A percentile compares a stretch with the other conserved stretches of the same genome.
These are phyloP conservation scores for Thyridium curvatum DNA, from an alignment of 2,329 filamentous ascomycete species.

Conservation along the genomic window DNA sequence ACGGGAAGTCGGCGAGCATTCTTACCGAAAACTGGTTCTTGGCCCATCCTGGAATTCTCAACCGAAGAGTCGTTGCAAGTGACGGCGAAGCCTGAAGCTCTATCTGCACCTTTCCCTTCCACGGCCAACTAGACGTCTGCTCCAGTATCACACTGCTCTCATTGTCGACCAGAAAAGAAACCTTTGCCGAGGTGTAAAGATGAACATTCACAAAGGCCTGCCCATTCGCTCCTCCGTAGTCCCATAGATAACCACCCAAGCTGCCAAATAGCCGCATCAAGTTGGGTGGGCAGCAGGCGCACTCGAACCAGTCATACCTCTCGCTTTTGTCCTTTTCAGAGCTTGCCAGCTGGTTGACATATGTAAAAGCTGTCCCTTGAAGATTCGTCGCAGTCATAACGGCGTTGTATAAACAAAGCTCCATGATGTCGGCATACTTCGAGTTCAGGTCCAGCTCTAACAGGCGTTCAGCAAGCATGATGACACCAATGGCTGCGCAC, in stretches of 20 bases:
- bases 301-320: constrained; percentile 51
- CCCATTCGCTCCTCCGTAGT: constrained; percentile 20
- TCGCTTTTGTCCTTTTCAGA: constrained; percentile 40
- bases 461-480: constrained; percentile 53
- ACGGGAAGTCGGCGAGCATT: constrained; percentile 30
- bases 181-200: constrained; percentile 44
- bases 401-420: constrained; percentile 54
- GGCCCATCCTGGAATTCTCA: no score
- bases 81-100: no score
- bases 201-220: constrained; percentile 43
- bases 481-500: constrained; percentile 52
- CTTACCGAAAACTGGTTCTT: no score
- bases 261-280: constrained; percentile 48
- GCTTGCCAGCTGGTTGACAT: constrained; percentile 54
- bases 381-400: constrained; percentile 51
- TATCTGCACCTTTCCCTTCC: constrained; percentile 45
- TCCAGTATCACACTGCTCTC: constrained; percentile 28
- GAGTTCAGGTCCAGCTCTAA: constrained; percentile 46
- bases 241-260: constrained; percentile 52
- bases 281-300: constrained; percentile 56
- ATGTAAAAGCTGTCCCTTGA: constrained; percentile 52
- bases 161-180: constrained; percentile 29
- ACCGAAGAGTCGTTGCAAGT: no score
- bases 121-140: constrained; percentile 51
- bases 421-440: constrained; percentile 52